Percentiles rank a stretch among this genome's conserved stretches.
Conservation (phyloP, 1,284 basidiomycete species). For the Pterulicium gracile region DNA sequence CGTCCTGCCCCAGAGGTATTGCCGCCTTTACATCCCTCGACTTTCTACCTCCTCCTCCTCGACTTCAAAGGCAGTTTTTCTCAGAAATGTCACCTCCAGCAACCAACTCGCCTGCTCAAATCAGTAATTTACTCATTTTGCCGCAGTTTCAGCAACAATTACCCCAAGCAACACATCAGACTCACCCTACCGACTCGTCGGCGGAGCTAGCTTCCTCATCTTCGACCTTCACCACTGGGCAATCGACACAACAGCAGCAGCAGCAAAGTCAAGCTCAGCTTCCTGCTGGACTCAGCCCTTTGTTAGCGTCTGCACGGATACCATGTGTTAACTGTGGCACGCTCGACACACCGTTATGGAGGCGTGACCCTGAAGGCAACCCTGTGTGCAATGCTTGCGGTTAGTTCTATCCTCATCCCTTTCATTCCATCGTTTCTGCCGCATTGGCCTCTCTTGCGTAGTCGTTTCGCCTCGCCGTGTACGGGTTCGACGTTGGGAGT, state of each 20-base stretch:
- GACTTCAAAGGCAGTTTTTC: too few species aligned
- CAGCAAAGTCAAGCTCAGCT: neutral
- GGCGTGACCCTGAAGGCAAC: slow-evolving; percentile 70
- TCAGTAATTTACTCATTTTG: too few species aligned
- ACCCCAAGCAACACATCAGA: neutral
- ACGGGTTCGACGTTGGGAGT: slow-evolving; percentile 12
- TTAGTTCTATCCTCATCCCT: slow-evolving; percentile 35
- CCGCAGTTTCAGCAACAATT: too few species aligned
- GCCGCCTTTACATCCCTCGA: neutral
- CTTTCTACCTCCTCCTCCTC: neutral
- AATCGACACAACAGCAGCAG: neutral
- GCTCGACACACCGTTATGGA: slow-evolving; percentile 70
- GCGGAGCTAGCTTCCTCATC: neutral
- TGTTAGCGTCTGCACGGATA: slow-evolving; percentile 20
- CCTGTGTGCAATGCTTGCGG: slow-evolving; percentile 83
- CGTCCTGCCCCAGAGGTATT: neutral
- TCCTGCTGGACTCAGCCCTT: neutral
- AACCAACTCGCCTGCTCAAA: too few species aligned
- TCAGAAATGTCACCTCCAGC: neutral
- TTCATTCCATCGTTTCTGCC: slow-evolving; percentile 18
- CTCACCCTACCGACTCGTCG: neutral
- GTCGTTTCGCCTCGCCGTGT: slow-evolving; percentile 16
- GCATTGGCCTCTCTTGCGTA: slow-evolving; percentile 19
- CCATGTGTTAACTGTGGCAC: slow-evolving; percentile 66
- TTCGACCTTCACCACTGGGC: neutral